Percentiles rank a stretch among this genome's conserved stretches.
Conservation (phyloP, 805 yeast genomes). For the Lachancea lanzarotensis region DNA sequence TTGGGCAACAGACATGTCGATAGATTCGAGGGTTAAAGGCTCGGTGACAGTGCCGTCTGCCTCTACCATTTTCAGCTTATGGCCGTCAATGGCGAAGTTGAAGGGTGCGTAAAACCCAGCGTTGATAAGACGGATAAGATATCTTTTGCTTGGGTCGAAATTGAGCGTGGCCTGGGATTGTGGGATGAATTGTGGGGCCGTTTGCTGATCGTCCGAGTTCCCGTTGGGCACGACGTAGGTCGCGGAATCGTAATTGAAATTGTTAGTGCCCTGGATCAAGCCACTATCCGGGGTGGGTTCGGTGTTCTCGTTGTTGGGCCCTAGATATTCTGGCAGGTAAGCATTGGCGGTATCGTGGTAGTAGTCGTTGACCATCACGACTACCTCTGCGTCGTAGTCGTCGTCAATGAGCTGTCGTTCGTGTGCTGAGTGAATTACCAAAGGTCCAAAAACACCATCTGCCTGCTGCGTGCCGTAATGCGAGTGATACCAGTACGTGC, state of each 20-base stretch:
- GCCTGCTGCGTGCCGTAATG: slow-evolving; percentile 43
- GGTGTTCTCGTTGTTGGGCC: slow-evolving; percentile 39
- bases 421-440: slow-evolving; percentile 39
- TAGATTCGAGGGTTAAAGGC: slow-evolving; percentile 36
- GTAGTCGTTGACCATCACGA: slow-evolving; percentile 42
- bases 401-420: slow-evolving; percentile 32
- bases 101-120: slow-evolving; percentile 48
- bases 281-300: slow-evolving; percentile 48
- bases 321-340: slow-evolving; percentile 32
- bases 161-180: slow-evolving; percentile 14
- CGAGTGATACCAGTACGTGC: slow-evolving; percentile 54
- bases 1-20: slow-evolving; percentile 58
- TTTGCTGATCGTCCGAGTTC: slow-evolving; percentile 14
- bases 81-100: slow-evolving; percentile 45
- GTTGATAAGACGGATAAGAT: slow-evolving; percentile 43
- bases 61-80: slow-evolving; percentile 44
- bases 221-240: slow-evolving; percentile 14
- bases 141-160: slow-evolving; percentile 40
- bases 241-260: slow-evolving; percentile 27
- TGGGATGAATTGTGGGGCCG: slow-evolving; percentile 15
- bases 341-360: slow-evolving; percentile 35
- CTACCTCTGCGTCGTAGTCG: slow-evolving; percentile 43
- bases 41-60: slow-evolving; percentile 48
- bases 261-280: slow-evolving; percentile 36
- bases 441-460: slow-evolving; percentile 46